phyloP scores from a whole-genome alignment of 305 asterid genomes.

The Fraxinus ornus region DNA sequence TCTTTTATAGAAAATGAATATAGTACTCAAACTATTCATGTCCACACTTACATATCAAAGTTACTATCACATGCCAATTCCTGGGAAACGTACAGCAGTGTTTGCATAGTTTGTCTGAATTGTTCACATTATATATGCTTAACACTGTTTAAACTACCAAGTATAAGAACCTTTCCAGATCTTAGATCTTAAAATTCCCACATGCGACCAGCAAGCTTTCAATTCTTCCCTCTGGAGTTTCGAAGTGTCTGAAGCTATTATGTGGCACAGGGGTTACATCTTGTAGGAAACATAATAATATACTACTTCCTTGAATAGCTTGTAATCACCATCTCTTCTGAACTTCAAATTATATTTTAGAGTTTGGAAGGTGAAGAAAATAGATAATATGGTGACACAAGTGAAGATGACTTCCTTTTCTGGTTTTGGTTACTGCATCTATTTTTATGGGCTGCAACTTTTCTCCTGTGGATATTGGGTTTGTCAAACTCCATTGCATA shows the following conservation, averaged over 20 bases:
- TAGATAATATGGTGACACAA: not conserved
- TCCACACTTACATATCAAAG: not conserved
- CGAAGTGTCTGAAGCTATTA: not conserved
- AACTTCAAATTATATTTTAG: not conserved
- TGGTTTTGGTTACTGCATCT: not conserved
- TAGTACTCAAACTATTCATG: not conserved
- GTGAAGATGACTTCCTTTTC: slow-evolving; percentile 1
- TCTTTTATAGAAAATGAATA: not conserved
- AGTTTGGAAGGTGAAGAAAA: not conserved
- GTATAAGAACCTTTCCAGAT: not conserved
- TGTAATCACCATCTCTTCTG: not conserved
- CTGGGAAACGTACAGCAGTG: not conserved
- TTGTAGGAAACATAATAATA: not conserved
- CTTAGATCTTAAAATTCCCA: not conserved
- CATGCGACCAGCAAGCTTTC: not conserved
- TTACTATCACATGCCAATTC: not conserved
- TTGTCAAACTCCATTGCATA: not conserved
- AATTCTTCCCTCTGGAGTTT: not conserved
- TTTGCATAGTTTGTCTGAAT: not conserved
- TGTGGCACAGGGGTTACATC: not conserved
- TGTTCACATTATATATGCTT: not conserved
- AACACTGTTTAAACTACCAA: not conserved
- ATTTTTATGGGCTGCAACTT: not conserved
- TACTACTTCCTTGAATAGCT: not conserved
- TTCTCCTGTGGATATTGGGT: not conserved